Evolutionary conservation across 495 filamentous ascomycete genomes (phyloP).

Genomic region (Aspergillus indologenus): DNA sequence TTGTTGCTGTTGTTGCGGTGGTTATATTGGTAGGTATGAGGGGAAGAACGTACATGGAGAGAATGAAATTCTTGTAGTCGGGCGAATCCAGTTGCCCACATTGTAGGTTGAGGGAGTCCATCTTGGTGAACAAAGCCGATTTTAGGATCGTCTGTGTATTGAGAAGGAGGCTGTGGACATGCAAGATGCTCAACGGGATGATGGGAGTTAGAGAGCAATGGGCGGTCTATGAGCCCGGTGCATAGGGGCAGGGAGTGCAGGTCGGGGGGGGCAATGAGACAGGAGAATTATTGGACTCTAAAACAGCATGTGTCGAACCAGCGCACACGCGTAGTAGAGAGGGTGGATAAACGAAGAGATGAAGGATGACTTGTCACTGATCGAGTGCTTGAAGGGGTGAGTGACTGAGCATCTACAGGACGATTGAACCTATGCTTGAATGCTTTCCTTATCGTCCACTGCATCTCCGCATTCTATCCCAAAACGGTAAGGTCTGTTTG

Average conservation of each 20-base stretch:
- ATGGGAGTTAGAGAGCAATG: background rate
- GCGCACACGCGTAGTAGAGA: background rate
- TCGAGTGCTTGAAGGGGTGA: background rate
- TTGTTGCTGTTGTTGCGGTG: background rate
- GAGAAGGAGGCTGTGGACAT: too few relatives aligned
- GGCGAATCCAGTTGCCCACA: constrained; percentile 45
- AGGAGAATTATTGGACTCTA: constrained; percentile 1
- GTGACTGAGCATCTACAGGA: background rate
- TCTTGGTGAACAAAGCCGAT: constrained; percentile 11
- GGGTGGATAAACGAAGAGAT: background rate
- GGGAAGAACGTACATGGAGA: constrained; percentile 52
- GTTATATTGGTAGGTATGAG: too few relatives aligned
- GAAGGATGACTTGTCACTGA: constrained; percentile 4
- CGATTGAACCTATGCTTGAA: background rate
- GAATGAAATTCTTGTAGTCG: constrained; percentile 56
- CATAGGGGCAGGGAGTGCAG: constrained; percentile 1
- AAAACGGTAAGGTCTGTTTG: background rate
- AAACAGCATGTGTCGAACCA: constrained; percentile 1
- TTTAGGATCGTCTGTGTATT: background rate
- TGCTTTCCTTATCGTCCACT: constrained; percentile 1
- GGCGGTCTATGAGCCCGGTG: background rate
- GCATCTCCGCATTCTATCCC: constrained; percentile 3
- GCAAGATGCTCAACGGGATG: background rate
- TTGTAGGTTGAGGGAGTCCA: constrained; percentile 29
- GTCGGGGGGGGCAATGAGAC: background rate